These are phyloP conservation scores for Myxozyma lipomycoides DNA, from an alignment of 805 yeast species.

Conservation along the genomic window DNA sequence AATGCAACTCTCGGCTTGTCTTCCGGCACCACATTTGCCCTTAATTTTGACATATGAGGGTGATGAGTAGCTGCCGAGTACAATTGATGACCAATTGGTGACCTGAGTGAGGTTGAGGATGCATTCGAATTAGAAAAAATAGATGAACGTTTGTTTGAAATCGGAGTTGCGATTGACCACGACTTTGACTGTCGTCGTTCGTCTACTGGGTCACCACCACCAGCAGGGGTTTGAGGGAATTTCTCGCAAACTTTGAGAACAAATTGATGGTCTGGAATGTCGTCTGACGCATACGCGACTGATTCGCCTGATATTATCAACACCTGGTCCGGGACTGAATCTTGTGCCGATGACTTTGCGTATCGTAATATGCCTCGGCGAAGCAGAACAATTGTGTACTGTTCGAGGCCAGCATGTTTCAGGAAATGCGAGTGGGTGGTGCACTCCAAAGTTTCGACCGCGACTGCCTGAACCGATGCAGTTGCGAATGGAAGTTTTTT, in stretches of 20 bases:
- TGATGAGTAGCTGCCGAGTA: neutral
- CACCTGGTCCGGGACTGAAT: conserved; percentile 11
- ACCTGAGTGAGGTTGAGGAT: neutral
- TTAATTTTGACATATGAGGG: conserved; percentile 10
- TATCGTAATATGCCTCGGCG: conserved; percentile 17
- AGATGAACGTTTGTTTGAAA: conserved; percentile 6
- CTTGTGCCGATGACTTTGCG: conserved; percentile 1
- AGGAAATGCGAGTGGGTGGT: conserved; percentile 2
- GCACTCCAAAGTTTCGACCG: conserved; percentile 5
- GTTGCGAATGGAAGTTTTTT: conserved; percentile 13
- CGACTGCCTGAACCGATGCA: conserved; percentile 12
- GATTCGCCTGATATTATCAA: conserved; percentile 12
- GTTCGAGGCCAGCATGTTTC: neutral
- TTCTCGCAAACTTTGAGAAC: conserved; percentile 22
- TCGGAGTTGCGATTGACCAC: neutral
- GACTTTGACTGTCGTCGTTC: neutral
- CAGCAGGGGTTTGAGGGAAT: neutral
- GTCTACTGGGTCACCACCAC: neutral
- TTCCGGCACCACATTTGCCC: conserved; percentile 2
- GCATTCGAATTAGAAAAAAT: neutral
- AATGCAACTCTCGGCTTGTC: conserved; percentile 12
- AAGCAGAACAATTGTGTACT: conserved; percentile 16
- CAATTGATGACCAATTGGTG: neutral
- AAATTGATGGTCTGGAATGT: conserved; percentile 21
- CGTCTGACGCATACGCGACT: conserved; percentile 27